Evolutionary conservation across 257 asterid genomes (phyloP).

Genomic region (Leonotis leonurus): DNA sequence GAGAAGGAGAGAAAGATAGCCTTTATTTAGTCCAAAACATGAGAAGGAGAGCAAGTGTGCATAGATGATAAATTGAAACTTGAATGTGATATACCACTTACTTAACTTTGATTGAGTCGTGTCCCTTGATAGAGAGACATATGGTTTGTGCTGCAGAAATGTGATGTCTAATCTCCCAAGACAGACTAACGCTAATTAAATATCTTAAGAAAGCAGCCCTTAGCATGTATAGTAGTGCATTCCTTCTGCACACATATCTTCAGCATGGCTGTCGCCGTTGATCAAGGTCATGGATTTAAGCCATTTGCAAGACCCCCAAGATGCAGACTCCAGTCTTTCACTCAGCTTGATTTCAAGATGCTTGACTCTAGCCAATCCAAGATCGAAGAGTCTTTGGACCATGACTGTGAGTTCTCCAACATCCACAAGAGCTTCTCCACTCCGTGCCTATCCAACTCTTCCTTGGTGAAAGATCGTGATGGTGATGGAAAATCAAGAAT

Average conservation of each 20-base stretch:
- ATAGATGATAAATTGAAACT: no score
- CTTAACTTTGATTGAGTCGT: background rate
- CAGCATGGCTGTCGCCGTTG: constrained; percentile 84
- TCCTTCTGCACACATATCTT: constrained; percentile 51
- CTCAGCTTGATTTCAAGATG: constrained; percentile 72
- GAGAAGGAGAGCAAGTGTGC: no score
- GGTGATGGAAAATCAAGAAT: constrained; percentile 43
- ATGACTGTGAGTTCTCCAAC: constrained; percentile 37
- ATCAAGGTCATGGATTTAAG: constrained; percentile 72
- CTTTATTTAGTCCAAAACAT: no score
- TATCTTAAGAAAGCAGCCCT: constrained; percentile 36
- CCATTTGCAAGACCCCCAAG: constrained; percentile 74
- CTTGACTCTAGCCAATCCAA: constrained; percentile 43
- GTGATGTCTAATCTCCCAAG: constrained; percentile 83
- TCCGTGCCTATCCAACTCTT: constrained; percentile 74
- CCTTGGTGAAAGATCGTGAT: constrained; percentile 27
- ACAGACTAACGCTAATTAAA: constrained; percentile 47
- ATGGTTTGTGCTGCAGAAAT: constrained; percentile 36
- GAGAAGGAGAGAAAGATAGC: no score
- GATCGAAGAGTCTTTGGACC: constrained; percentile 34
- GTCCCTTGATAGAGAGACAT: background rate
- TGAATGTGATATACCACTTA: background rate
- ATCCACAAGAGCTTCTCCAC: constrained; percentile 80
- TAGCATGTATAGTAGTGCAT: constrained; percentile 63
- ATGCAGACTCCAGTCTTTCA: constrained; percentile 79